Conservation (phyloP, 352 stramenopile genomes). For the Thalassiosira livingstoniorum region DNA sequence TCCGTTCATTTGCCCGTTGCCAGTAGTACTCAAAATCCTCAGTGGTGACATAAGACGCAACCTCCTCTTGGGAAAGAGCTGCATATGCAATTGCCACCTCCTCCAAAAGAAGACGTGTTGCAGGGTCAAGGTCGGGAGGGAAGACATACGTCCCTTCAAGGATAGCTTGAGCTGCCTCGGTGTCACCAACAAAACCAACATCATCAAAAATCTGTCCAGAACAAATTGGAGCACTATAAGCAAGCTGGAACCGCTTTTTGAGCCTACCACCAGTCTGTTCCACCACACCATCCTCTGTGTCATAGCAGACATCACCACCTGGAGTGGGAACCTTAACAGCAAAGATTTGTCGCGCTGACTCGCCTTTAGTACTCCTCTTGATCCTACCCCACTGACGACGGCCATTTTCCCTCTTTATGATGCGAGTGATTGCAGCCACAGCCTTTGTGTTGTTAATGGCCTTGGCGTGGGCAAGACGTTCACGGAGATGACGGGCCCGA, state of each 20-base stretch:
- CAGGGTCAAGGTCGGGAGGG: constrained; percentile 6
- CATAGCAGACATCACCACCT: not conserved
- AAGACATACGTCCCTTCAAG: constrained; percentile 24
- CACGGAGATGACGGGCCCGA: not conserved
- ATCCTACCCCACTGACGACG: not conserved
- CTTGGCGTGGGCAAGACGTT: not conserved
- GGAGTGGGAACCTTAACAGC: not conserved
- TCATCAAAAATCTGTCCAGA: not conserved
- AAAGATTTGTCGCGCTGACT: not conserved
- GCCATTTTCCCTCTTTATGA: not conserved
- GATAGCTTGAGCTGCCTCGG: not conserved
- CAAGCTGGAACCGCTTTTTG: not conserved
- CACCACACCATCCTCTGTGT: constrained; percentile 15
- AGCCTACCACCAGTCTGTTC: not conserved
- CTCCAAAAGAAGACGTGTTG: not conserved
- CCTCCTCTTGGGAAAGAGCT: not conserved
- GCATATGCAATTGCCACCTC: constrained; percentile 18
- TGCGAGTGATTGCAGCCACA: constrained; percentile 1
- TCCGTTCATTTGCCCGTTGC: constrained; percentile 24
- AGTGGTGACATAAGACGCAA: not conserved
- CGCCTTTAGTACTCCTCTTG: not conserved
- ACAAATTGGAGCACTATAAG: not conserved
- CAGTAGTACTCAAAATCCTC: constrained; percentile 40
- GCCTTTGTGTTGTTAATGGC: not conserved
- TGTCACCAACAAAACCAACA: not conserved